Evolutionary conservation across 2,329 filamentous ascomycete species (phyloP).

Genomic region (Aspergillus piperis): DNA sequence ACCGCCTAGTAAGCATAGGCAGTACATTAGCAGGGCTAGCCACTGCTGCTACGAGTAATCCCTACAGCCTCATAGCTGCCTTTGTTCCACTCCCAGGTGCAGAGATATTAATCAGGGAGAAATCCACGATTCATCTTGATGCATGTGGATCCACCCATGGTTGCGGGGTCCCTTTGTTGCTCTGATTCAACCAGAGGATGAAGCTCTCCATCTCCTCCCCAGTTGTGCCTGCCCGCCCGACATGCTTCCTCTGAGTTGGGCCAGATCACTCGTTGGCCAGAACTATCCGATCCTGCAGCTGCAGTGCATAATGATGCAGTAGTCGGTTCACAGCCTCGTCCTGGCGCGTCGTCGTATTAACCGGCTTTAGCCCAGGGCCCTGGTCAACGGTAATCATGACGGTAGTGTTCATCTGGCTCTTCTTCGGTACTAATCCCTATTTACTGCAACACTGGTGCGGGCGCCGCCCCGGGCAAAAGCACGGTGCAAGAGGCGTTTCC

Average conservation of each 20-base stretch:
- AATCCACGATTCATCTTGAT: conserved; percentile 7
- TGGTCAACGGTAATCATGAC: conserved; percentile 2
- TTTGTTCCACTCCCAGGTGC: neutral
- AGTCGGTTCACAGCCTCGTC: neutral
- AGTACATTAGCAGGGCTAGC: neutral
- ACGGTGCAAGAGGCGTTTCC: conserved; percentile 13
- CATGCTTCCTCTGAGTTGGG: neutral
- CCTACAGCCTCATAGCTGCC: conserved; percentile 9
- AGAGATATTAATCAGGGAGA: conserved; percentile 7
- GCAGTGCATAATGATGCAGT: neutral
- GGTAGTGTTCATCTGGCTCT: neutral
- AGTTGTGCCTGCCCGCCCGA: neutral
- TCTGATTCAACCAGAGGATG: neutral
- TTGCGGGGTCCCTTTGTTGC: conserved; percentile 13
- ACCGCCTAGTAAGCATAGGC: neutral
- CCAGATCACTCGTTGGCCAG: neutral
- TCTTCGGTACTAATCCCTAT: neutral
- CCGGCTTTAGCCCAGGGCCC: neutral
- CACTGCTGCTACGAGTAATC: conserved; percentile 4
- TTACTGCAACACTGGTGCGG: neutral
- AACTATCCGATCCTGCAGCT: neutral
- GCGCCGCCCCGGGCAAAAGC: conserved; percentile 3
- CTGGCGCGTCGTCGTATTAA: neutral
- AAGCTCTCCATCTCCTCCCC: neutral
- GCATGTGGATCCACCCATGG: conserved; percentile 10